Conservation (phyloP, 495 filamentous ascomycete species). For the Penicillium fimorum region DNA sequence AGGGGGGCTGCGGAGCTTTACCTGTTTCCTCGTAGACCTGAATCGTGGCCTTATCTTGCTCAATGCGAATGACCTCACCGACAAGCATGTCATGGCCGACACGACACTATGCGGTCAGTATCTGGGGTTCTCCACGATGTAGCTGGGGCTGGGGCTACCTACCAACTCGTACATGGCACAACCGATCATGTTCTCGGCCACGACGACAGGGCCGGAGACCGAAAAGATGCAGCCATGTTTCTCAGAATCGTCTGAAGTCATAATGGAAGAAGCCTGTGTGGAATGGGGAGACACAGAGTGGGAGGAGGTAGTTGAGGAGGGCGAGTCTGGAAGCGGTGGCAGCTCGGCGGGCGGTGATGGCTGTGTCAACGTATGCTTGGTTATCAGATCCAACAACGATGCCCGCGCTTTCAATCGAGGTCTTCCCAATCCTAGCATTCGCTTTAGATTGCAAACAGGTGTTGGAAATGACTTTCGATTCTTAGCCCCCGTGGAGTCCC, state of each 20-base stretch:
- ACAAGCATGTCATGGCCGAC: slow-evolving; percentile 88
- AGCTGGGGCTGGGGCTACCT: slow-evolving; percentile 29
- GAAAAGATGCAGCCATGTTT: slow-evolving; percentile 59
- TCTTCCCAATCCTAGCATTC: slow-evolving; percentile 59
- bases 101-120: slow-evolving; percentile 56
- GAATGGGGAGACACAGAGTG: slow-evolving; percentile 36
- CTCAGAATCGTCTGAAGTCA: slow-evolving; percentile 56
- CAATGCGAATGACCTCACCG: slow-evolving; percentile 97
- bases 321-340: slow-evolving; percentile 55
- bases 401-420: slow-evolving; percentile 67
- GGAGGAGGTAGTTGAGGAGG: slow-evolving; percentile 43
- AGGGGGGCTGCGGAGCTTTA: slow-evolving; percentile 43
- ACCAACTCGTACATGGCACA: slow-evolving; percentile 99
- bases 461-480: slow-evolving; percentile 3
- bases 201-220: slow-evolving; percentile 77
- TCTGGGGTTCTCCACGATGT: slow-evolving; percentile 4
- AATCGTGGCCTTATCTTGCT: slow-evolving; percentile 90
- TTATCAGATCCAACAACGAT: slow-evolving; percentile 71
- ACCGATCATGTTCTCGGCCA: slow-evolving; percentile 97
- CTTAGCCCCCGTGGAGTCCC: slow-evolving; percentile 11
- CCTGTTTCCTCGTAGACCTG: slow-evolving; percentile 99
- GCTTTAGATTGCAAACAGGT: slow-evolving; percentile 7
- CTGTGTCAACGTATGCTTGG: slow-evolving; percentile 30
- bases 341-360: slow-evolving; percentile 42
- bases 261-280: slow-evolving; percentile 47